Conservation (phyloP, 345 rosid species). For the Conringia planisiliqua region DNA sequence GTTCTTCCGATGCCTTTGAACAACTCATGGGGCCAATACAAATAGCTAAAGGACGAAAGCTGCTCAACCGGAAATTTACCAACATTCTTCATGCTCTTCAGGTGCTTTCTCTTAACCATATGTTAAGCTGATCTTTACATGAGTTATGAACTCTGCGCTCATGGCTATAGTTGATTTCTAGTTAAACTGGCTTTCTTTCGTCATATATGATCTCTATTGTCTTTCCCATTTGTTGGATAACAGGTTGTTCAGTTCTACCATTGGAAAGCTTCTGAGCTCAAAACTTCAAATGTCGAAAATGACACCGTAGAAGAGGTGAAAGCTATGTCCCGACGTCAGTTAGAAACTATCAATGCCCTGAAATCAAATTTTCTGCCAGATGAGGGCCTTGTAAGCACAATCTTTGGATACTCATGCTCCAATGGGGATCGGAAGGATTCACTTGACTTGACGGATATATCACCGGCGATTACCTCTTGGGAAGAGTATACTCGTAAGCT, state of each 20-base stretch:
- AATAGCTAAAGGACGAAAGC: constrained; percentile 50
- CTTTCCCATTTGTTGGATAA: neutral
- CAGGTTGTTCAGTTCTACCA: constrained; percentile 65
- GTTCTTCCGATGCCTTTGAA: constrained; percentile 36
- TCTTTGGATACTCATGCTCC: constrained; percentile 20
- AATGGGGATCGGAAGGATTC: constrained; percentile 5
- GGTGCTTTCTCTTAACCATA: constrained; percentile 38
- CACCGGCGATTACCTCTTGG: constrained; percentile 44
- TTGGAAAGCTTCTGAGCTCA: constrained; percentile 50
- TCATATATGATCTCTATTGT: neutral
- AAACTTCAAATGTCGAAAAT: neutral
- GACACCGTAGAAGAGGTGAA: constrained; percentile 23
- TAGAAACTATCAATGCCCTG: constrained; percentile 36
- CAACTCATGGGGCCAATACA: constrained; percentile 49
- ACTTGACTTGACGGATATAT: constrained; percentile 41
- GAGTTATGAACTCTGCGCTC: too few relatives aligned
- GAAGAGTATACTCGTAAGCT: constrained; percentile 47
- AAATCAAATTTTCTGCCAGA: constrained; percentile 42
- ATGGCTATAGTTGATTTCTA: neutral
- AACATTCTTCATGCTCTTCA: constrained; percentile 81
- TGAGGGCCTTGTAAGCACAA: constrained; percentile 30
- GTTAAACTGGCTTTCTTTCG: neutral
- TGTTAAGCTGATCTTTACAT: neutral
- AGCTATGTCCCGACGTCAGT: constrained; percentile 41
- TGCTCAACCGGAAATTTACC: constrained; percentile 43